A percentile compares a stretch with the other conserved stretches of the same genome.
These are phyloP conservation scores for Lactarius psammicola DNA, from an alignment of 768 basidiomycete species.

Conservation along the genomic window DNA sequence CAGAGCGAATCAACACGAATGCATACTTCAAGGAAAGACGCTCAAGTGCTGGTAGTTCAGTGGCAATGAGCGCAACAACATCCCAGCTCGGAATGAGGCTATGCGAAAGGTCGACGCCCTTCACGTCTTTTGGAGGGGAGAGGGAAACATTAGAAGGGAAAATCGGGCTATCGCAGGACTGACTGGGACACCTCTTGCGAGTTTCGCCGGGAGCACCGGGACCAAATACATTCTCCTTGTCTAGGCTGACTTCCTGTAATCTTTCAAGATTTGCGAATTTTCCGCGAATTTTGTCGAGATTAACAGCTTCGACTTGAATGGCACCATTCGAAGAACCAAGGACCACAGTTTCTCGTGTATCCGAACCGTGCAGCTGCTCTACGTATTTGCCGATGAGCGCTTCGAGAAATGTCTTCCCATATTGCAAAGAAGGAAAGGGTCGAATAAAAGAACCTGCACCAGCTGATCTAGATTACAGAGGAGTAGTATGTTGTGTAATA, in stretches of 20 bases:
- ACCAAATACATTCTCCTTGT: conserved; percentile 59
- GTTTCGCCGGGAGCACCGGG: conserved; percentile 54
- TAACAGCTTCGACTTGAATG: conserved; percentile 85
- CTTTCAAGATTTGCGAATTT: conserved; percentile 64
- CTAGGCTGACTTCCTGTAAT: conserved; percentile 78
- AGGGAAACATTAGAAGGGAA: conserved; percentile 22
- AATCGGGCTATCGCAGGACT: conserved; percentile 35
- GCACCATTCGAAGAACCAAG: conserved; percentile 81
- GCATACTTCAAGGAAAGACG: conserved; percentile 78
- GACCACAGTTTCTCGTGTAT: conserved; percentile 57
- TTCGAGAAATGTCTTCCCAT: conserved; percentile 68
- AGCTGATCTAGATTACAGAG: conserved; percentile 45
- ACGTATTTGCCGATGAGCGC: conserved; percentile 80
- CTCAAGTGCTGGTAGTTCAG: conserved; percentile 59
- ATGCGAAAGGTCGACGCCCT: conserved; percentile 76
- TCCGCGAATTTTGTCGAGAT: conserved; percentile 71
- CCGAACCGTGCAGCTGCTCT: conserved; percentile 53
- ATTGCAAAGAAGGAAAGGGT: conserved; percentile 53
- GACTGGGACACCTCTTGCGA: conserved; percentile 62
- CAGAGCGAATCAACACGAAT: conserved; percentile 19
- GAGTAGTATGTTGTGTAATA: conserved; percentile 4
- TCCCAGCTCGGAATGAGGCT: conserved; percentile 76
- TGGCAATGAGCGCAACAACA: conserved; percentile 57
- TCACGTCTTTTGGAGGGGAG: conserved; percentile 18
- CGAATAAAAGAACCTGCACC: conserved; percentile 81